Evolutionary conservation across 1,284 basidiomycete genomes (phyloP).

Genomic region (Stygiomarasmius scandens): DNA sequence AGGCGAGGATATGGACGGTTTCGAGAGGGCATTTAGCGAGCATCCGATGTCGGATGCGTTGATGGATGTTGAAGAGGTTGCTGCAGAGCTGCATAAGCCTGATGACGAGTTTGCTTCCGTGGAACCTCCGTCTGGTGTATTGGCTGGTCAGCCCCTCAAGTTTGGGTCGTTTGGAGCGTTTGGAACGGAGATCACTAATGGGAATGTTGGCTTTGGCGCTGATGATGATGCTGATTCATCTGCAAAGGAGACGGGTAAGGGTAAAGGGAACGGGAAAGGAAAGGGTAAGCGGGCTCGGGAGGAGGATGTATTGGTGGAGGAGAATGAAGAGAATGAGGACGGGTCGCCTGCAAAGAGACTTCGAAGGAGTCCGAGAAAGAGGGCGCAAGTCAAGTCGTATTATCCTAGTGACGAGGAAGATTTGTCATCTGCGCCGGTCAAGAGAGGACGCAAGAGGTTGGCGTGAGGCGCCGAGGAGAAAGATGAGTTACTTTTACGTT

Average conservation of each 20-base stretch:
- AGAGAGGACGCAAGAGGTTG: background rate
- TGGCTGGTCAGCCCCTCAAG: background rate
- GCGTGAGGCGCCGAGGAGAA: too few species aligned
- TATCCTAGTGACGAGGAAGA: too few species aligned
- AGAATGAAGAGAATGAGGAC: background rate
- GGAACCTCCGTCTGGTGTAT: background rate
- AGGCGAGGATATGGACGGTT: background rate
- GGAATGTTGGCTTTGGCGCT: background rate
- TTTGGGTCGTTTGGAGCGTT: background rate
- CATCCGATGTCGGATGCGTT: background rate
- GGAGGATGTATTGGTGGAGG: background rate
- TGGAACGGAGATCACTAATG: background rate
- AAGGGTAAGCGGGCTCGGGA: background rate
- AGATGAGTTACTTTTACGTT: too few species aligned
- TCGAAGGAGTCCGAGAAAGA: background rate
- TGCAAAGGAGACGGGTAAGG: background rate
- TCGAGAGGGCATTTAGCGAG: background rate
- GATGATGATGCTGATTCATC: too few species aligned
- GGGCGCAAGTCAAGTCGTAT: background rate
- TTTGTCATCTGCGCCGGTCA: too few species aligned
- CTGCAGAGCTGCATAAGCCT: background rate
- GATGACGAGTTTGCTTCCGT: background rate
- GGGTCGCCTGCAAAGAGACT: background rate
- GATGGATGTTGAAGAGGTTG: background rate
- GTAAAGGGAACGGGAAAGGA: slow-evolving; percentile 1